These are phyloP conservation scores for Nicotiana undulata DNA, from an alignment of 257 asterid species.

Conservation along the genomic window DNA sequence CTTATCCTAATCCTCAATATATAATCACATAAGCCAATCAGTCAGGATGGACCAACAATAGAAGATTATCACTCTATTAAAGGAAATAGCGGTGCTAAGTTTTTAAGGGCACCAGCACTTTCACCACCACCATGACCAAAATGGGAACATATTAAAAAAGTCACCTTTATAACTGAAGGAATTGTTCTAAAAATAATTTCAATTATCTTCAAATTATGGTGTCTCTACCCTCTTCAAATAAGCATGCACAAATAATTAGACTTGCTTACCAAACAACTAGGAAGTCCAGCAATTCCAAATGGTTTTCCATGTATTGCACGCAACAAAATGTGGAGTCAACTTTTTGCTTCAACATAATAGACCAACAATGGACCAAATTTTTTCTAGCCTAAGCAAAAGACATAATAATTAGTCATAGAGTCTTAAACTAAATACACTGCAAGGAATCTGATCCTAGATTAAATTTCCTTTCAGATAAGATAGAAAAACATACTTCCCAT, in stretches of 20 bases:
- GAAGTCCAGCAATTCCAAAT: slow-evolving; percentile 91
- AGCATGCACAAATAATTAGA: slow-evolving; percentile 2
- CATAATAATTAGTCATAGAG: slow-evolving; percentile 17
- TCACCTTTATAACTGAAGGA: background rate
- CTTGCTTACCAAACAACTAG: slow-evolving; percentile 78
- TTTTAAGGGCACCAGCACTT: background rate
- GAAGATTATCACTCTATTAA: background rate
- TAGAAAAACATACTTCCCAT: slow-evolving; percentile 85
- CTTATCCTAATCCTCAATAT: background rate
- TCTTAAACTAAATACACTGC: background rate
- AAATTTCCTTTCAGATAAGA: background rate
- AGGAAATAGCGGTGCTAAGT: background rate
- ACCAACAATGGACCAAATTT: slow-evolving; percentile 87
- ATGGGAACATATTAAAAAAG: background rate
- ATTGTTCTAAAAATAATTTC: background rate
- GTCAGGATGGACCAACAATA: background rate
- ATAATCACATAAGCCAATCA: background rate
- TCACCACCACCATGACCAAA: background rate
- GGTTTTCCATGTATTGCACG: slow-evolving; percentile 83
- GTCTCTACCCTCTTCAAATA: background rate
- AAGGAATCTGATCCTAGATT: background rate
- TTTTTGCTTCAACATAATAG: slow-evolving; percentile 81
- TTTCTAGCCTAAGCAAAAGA: slow-evolving; percentile 68
- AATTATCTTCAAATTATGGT: background rate
- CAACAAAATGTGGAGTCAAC: slow-evolving; percentile 61